Base-by-base conservation (phyloP, 306 rosid species). In the Astragalus membranaceus region DNA sequence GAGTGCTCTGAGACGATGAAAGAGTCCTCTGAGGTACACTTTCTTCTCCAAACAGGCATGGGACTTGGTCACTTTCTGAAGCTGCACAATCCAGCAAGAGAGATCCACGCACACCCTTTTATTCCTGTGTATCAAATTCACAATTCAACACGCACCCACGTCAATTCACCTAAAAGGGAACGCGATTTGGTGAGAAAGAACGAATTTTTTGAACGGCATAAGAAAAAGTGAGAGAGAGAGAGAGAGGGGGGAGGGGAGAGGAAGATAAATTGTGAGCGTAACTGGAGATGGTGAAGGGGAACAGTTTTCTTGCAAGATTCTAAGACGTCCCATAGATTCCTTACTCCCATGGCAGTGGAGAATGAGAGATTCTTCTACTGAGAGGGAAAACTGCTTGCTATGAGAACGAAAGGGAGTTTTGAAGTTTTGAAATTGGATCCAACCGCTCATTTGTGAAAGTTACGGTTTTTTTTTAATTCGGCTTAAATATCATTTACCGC, bases 241-340 rank as follows among this genome's bases (percentile, higher is more conserved):
- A 42, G 48, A 42, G 5, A 10, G 11, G 2, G 42, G 1, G 26
- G 0, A n/a, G 4, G 5, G 3, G 8, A 33, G 11, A 16, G 8
- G 1, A 4, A 58, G 35, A 13, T 49, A 72, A 2, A 1, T 23
- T 32, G 4, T 30, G 11, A 10, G 69, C 80, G 61, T 33, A 64
- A 91, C 95, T 76, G 92, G 49, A 91, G 88, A 69, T 77, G 81
- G 64, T 86, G 87, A 49, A 91, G 90, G 41, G 97, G 95, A 64
- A 86, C 82, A 54, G 85, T 88, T 78, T 86, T 91, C 92, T 86
- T 91, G 97, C 97, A 88, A 13, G 95, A 85, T 77, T 91, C 97
- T 15, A 91, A 77, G 30, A 91, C 58, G 58, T 91, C 97, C 97
- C 97, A 88, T 36, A 91, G 53, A 67, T 88, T 84, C 83, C 83